Evolutionary conservation across 1,284 basidiomycete genomes (phyloP).

Genomic region (Ceratobasidium sp.): DNA sequence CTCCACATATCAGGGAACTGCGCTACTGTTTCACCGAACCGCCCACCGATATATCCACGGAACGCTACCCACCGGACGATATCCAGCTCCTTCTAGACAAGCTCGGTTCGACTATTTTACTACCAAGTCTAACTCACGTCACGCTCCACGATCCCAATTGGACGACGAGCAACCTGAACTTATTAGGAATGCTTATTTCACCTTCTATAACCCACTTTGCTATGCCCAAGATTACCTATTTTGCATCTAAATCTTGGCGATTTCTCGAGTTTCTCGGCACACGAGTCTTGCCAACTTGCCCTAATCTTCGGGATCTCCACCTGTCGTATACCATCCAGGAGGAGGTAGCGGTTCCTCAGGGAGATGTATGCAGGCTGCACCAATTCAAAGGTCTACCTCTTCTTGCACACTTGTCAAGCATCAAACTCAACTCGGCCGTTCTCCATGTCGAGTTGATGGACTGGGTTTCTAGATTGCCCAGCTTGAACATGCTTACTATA

Average conservation of each 20-base stretch:
- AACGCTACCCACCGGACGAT: neutral
- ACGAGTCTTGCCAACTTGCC: constrained; percentile 1
- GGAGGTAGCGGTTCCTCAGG: too few species aligned
- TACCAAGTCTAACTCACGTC: neutral
- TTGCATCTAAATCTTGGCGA: neutral
- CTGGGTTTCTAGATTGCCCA: neutral
- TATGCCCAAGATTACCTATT: neutral
- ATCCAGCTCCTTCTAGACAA: neutral
- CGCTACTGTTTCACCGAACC: neutral
- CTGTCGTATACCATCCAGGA: neutral
- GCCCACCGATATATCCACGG: too few species aligned
- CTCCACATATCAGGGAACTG: neutral
- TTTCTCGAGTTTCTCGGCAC: neutral
- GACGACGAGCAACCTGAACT: neutral
- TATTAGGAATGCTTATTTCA: neutral
- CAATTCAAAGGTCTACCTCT: neutral
- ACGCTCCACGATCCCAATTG: neutral
- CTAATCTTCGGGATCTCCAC: neutral
- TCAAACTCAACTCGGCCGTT: neutral
- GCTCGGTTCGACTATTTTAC: neutral
- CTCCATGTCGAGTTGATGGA: neutral
- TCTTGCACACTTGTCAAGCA: neutral
- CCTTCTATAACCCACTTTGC: neutral
- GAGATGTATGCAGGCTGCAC: too few species aligned
- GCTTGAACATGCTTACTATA: neutral